A percentile compares a stretch with the other conserved stretches of the same genome.
Conservation (phyloP, 768 basidiomycete species). For the Royoungia palumana region DNA sequence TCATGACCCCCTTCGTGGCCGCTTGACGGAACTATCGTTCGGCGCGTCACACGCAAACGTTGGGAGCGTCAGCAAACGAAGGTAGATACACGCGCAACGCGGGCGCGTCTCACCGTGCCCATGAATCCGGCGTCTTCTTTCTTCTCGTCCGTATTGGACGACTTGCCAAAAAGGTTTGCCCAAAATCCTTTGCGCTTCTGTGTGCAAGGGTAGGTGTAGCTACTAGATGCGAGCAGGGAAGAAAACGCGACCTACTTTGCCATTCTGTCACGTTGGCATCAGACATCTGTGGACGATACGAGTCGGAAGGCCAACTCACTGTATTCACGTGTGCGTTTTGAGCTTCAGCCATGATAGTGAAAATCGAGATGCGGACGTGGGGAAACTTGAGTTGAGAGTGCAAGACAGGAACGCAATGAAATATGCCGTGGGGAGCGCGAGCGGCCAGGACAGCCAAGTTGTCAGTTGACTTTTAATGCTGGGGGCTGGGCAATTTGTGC, state of each 20-base stretch:
- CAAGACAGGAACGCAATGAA: background rate
- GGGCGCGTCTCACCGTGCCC: slow-evolving; percentile 3
- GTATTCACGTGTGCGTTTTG: background rate
- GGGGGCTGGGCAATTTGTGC: too few relatives aligned
- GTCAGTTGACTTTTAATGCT: too few relatives aligned
- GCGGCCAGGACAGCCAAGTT: background rate
- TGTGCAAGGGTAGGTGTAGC: background rate
- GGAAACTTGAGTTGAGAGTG: background rate
- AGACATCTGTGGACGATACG: background rate
- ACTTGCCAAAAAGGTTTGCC: slow-evolving; percentile 5
- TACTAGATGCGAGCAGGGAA: background rate
- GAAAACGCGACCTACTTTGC: slow-evolving; percentile 3
- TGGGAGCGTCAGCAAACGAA: background rate
- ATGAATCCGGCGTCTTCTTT: slow-evolving; percentile 4
- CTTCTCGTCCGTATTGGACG: slow-evolving; percentile 3
- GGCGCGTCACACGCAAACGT: too few relatives aligned
- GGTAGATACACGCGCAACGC: too few relatives aligned
- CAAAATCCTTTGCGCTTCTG: slow-evolving; percentile 21
- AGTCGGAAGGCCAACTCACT: slow-evolving; percentile 1
- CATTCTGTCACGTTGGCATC: background rate
- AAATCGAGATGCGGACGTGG: background rate
- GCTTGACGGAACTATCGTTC: too few relatives aligned
- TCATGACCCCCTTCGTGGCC: slow-evolving; percentile 1
- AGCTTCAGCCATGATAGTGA: slow-evolving; percentile 3
- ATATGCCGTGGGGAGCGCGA: slow-evolving; percentile 3